Conservation (phyloP, 1,139 yeast species). For the Magnusiomyces tetraspermus region DNA sequence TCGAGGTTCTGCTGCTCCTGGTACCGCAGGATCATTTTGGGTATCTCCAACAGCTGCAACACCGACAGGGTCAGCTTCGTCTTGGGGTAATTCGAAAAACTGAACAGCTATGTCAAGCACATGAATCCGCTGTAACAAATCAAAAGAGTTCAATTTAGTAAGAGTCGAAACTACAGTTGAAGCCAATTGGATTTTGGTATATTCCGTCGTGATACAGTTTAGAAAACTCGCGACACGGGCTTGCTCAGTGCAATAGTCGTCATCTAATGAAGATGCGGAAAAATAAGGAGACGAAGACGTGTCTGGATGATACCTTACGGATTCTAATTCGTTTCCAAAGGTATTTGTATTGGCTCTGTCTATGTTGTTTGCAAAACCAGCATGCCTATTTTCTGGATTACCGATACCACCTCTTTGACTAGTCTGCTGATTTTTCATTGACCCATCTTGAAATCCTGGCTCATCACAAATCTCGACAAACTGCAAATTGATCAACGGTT, state of each 20-base stretch:
- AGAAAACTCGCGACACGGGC: background rate
- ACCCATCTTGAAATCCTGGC: background rate
- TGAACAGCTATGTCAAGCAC: background rate
- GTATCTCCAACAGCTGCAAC: background rate
- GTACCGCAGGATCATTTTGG: background rate
- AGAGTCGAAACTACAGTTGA: background rate
- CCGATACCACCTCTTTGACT: too few relatives aligned
- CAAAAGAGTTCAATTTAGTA: background rate
- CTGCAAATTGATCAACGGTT: background rate
- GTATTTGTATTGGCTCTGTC: too few relatives aligned
- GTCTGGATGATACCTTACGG: too few relatives aligned
- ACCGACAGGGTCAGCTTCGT: background rate
- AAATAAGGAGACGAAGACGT: too few relatives aligned
- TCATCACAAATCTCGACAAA: background rate
- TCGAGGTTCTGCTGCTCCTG: background rate
- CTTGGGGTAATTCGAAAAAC: background rate
- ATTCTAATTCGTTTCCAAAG: too few relatives aligned
- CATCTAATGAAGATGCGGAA: background rate
- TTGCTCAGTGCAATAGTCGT: background rate
- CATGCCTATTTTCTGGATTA: too few relatives aligned
- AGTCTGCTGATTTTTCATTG: background rate
- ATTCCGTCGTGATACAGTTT: background rate
- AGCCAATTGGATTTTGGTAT: background rate
- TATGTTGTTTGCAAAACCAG: background rate
- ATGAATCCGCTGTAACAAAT: background rate